These are phyloP conservation scores for Kwoniella sp. DNA, from an alignment of 768 basidiomycete genomes.

Conservation along the genomic window DNA sequence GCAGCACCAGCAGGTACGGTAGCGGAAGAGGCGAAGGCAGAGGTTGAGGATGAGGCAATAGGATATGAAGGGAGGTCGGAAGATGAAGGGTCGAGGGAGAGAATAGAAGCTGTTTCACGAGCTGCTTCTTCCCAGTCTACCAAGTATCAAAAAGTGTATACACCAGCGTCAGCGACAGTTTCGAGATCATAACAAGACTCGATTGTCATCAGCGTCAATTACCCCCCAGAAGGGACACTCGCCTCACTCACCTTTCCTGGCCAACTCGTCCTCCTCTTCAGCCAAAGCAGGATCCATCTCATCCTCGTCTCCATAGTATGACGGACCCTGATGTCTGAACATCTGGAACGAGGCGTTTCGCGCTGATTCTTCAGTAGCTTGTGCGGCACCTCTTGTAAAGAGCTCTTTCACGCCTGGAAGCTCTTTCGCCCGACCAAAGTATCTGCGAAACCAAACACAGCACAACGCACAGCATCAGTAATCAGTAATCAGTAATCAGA, in stretches of 20 bases:
- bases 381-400: constrained; percentile 71
- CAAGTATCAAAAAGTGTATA: background rate
- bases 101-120: constrained; percentile 20
- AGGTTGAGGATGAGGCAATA: constrained; percentile 43
- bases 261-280: constrained; percentile 69
- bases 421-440: constrained; percentile 95
- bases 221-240: too few relatives aligned
- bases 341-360: constrained; percentile 77
- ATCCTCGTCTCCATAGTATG: constrained; percentile 89
- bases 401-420: constrained; percentile 92
- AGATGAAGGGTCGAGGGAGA: constrained; percentile 24
- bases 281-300: constrained; percentile 71
- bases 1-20: too few relatives aligned
- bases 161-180: too few relatives aligned
- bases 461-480: too few relatives aligned
- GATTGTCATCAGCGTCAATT: too few relatives aligned
- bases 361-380: constrained; percentile 85
- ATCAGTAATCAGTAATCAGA: too few relatives aligned
- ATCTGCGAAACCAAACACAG: constrained; percentile 62
- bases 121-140: constrained; percentile 44
- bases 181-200: too few relatives aligned
- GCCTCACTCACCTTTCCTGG: constrained; percentile 62
- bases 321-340: constrained; percentile 81
- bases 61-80: constrained; percentile 28
- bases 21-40: background rate